Base-by-base conservation (phyloP, 495 filamentous ascomycete genomes). In the Penicillium diatomitis region DNA sequence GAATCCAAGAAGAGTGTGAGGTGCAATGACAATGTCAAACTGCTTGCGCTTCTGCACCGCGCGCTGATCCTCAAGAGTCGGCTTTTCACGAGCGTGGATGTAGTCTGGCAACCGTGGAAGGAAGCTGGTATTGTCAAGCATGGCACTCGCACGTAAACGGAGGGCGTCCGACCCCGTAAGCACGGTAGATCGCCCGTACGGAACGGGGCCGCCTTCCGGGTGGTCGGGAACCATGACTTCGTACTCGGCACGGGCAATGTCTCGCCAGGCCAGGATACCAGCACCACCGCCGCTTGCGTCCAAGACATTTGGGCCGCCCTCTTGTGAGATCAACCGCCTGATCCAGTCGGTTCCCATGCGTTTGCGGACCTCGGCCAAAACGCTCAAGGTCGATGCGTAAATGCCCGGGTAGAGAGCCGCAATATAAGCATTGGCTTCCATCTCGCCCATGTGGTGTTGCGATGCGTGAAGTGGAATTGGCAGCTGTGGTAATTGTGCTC, bases 81-180 rank as follows among this genome's bases (percentile, higher is more conserved):
- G 68, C 41, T 66, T 66, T 30, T 73, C 72, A 32, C 69, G 67
- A 7, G 67, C 55, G 52, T 90, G 87, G n/a, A 88, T 54, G 55
- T 90, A 88, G 57, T 98, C 89, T n/a, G 92, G 92, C 30, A 97
- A 70, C 2, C 90, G 86, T 8, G 92, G 92, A 28, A 98, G 75
- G 61, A 98, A 97, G 0, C 83, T 88, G 0, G 92, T 96, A 57
- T 96, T 85, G 9, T 92, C 80, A 8, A 98, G 75, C 50, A 96
- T 77, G 32, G 67, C 68, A 46, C 87, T 86, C 10, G 86, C 76
- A 11, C 90, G 84, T 27, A 87, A 70, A n/a, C 88, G 83, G 33
- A 98, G 74, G 2, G 72, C 48, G n/a, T 76, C 71, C 1, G 84
- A 80, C 0, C 73, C 83, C 6, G 78, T 75, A 4, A 88, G 53